Conservation (phyloP, 441 rosid genomes). For the Kokia cookei region DNA sequence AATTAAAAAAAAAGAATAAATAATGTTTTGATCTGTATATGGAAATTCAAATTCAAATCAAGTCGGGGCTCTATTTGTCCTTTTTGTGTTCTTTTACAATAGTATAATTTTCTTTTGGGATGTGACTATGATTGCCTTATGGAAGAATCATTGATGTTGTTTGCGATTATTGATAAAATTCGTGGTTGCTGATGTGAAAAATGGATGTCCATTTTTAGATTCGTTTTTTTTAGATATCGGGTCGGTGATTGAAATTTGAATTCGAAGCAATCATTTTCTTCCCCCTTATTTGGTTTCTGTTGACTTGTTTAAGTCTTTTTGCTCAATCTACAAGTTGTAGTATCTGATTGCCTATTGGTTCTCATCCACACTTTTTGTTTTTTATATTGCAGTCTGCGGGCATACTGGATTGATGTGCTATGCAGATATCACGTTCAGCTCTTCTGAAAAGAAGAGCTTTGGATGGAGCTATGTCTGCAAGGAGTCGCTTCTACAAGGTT, state of each 20-base stretch:
- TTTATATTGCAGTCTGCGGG: not conserved
- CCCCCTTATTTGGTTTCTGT: not conserved
- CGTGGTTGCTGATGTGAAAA: not conserved
- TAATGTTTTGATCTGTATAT: not conserved
- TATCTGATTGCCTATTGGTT: not conserved
- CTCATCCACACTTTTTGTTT: not conserved
- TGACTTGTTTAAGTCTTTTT: not conserved
- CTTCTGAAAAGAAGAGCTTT: constrained; percentile 70
- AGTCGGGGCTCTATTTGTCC: not conserved
- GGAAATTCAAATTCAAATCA: not conserved
- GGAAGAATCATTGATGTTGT: not conserved
- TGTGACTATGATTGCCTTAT: not conserved
- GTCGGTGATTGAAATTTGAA: not conserved
- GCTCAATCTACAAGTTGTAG: constrained; percentile 3
- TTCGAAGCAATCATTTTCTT: not conserved
- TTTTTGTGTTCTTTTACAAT: not conserved
- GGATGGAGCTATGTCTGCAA: constrained; percentile 35
- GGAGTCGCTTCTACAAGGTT: constrained; percentile 46
- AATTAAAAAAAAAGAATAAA: too few species aligned
- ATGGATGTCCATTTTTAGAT: not conserved
- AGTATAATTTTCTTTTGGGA: not conserved
- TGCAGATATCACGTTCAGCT: constrained; percentile 92
- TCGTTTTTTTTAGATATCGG: not conserved
- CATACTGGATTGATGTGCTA: constrained; percentile 56
- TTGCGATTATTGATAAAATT: not conserved